Conservation (phyloP, 2,329 filamentous ascomycete species). For the Aspergillus intermedius region DNA sequence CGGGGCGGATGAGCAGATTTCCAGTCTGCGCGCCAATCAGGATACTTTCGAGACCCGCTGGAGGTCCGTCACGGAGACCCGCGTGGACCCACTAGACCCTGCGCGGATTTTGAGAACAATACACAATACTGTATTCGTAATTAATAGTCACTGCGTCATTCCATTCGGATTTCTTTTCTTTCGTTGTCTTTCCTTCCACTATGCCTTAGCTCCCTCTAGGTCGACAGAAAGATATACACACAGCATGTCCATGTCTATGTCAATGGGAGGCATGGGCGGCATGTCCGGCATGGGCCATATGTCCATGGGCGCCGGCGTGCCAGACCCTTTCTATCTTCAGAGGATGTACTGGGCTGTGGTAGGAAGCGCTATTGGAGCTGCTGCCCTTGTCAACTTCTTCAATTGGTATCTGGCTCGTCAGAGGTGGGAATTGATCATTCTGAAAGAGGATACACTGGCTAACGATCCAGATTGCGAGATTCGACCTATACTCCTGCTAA, state of each 20-base stretch:
- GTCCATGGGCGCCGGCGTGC: constrained; percentile 39
- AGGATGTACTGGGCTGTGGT: constrained; percentile 50
- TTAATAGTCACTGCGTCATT: neutral
- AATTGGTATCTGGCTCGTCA: constrained; percentile 46
- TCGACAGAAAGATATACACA: too few relatives aligned
- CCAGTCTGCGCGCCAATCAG: neutral
- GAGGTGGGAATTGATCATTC: constrained; percentile 30
- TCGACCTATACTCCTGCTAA: constrained; percentile 43
- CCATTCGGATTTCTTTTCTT: neutral
- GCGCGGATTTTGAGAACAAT: too few relatives aligned
- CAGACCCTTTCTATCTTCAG: constrained; percentile 43
- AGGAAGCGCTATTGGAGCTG: constrained; percentile 30
- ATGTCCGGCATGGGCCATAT: constrained; percentile 31
- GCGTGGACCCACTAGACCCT: too few relatives aligned
- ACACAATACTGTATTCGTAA: too few relatives aligned
- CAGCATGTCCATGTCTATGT: constrained; percentile 8
- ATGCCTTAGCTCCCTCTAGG: neutral
- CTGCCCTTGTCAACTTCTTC: constrained; percentile 34
- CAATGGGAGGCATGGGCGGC: constrained; percentile 16
- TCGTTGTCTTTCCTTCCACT: neutral
- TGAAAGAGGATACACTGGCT: neutral
- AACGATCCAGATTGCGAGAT: constrained; percentile 38
- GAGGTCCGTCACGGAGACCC: neutral
- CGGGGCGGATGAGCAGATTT: constrained; percentile 3
- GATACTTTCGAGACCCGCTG: neutral